Conservation (phyloP, 768 basidiomycete genomes). For the Tulasnella sp. region DNA sequence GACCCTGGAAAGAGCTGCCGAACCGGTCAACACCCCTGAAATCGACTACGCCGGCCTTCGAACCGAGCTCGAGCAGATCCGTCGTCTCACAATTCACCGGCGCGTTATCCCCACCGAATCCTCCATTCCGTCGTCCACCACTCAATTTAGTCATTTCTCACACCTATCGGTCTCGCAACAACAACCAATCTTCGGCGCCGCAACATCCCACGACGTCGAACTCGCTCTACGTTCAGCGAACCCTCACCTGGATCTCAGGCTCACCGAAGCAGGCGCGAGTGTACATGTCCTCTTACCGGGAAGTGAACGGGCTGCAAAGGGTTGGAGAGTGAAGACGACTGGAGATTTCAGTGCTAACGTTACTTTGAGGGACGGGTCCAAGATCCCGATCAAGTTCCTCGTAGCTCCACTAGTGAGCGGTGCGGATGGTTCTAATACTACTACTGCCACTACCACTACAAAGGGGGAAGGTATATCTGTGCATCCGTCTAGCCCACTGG, state of each 20-base stretch:
- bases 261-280: slow-evolving; percentile 7
- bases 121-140: not conserved
- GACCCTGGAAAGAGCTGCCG: not conserved
- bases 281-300: not conserved
- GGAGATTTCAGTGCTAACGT: slow-evolving; percentile 12
- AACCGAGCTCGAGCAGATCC: slow-evolving; percentile 5
- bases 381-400: slow-evolving; percentile 7
- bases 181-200: slow-evolving; percentile 16
- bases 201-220: slow-evolving; percentile 10
- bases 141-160: not conserved
- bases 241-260: not conserved
- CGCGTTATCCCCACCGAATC: not conserved
- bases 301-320: not conserved
- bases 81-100: slow-evolving; percentile 11
- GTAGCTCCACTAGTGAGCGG: not conserved
- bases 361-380: slow-evolving; percentile 11
- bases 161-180: not conserved
- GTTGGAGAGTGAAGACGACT: slow-evolving; percentile 8
- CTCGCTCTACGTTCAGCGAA: slow-evolving; percentile 5
- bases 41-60: slow-evolving; percentile 7
- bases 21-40: not conserved
- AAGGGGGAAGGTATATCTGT: too few relatives aligned
- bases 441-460: too few relatives aligned
- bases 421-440: not conserved
- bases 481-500: too few relatives aligned